Evolutionary conservation across 2,329 filamentous ascomycete genomes (phyloP), one percentile per base, ranked within the genome.

Genomic region (Aschersonia sp.): DNA sequence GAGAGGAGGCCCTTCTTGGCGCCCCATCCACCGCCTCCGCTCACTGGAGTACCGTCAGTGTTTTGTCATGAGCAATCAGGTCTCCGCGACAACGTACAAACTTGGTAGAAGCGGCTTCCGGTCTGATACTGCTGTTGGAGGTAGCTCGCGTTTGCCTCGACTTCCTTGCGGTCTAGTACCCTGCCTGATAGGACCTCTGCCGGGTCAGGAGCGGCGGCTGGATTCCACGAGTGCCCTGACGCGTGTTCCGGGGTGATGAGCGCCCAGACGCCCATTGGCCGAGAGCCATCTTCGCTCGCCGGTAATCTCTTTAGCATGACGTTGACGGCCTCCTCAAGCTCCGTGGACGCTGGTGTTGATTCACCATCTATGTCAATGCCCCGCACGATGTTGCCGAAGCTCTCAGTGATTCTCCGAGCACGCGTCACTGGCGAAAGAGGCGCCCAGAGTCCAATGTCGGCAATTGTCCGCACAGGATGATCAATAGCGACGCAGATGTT

Each of bases 1-100:
- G 86, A 87, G 4, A 94, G 67, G 0, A 94, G 67, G 0, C 87
- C 87, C 56, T 83, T 79, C 60, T 90, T 92, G 48, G 76, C 70
- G 12, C 87, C 87, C 87, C 87, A 94, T 22, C 87, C 87, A 42
- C 87, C 87, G 43, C 87, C 87, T 5, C 87, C 87, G 56, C 85
- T 88, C 52, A 89, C 76, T 73, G 42, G 39, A 33, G 8, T 32
- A 12, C 5, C 5, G 39, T 6, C 4, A 29, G 42, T 42, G 33
- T 8, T 37, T 2, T 37, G 22, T 22, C 22, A 22, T 22, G 22
- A 3, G 22, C 22, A 22, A 22, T 22, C 22, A 22, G 22, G 22
- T 22, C 22, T 22, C 22, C 22, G 22, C 22, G 22, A 22, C 22
- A 22, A 53, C 61, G 30, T 57, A 64, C 63, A 56, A 9, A 66